phyloP scores from a whole-genome alignment of 345 rosid genomes.

The Arabis hirsuta region DNA sequence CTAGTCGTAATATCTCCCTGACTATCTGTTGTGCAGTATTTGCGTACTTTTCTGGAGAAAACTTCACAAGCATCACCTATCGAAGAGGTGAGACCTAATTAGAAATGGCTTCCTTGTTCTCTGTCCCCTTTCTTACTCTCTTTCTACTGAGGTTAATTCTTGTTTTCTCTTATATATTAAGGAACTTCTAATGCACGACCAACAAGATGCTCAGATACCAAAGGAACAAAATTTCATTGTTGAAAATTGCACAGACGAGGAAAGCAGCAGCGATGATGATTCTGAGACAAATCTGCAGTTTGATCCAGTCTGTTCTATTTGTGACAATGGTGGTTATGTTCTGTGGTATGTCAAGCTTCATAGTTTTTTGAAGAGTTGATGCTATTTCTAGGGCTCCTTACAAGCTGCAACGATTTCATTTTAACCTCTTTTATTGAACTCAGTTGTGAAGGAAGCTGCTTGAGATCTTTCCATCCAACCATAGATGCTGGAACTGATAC shows the following conservation, averaged over 20 bases:
- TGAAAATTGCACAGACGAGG: slow-evolving; percentile 44
- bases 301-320: slow-evolving; percentile 71
- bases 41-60: slow-evolving; percentile 25
- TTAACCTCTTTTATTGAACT: slow-evolving; percentile 26
- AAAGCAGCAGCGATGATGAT: slow-evolving; percentile 38
- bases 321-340: slow-evolving; percentile 73
- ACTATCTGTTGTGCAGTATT: slow-evolving; percentile 26
- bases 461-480: slow-evolving; percentile 77
- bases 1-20: too few relatives aligned
- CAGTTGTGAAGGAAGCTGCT: slow-evolving; percentile 75
- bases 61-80: slow-evolving; percentile 29
- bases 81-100: slow-evolving; percentile 28
- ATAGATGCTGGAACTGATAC: slow-evolving; percentile 45
- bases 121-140: slow-evolving; percentile 19
- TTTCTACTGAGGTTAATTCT: slow-evolving; percentile 11
- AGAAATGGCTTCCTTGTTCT: slow-evolving; percentile 14
- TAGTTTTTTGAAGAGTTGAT: slow-evolving; percentile 13
- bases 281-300: slow-evolving; percentile 33
- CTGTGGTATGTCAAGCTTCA: slow-evolving; percentile 53
- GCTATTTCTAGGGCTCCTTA: slow-evolving; percentile 15
- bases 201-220: slow-evolving; percentile 30
- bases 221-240: slow-evolving; percentile 37
- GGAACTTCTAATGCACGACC: slow-evolving; percentile 28
- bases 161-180: slow-evolving; percentile 10
- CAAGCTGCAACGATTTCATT: slow-evolving; percentile 6